A percentile compares a stretch with the other conserved stretches of the same genome.
Conservation (phyloP, 2,329 filamentous ascomycete species). For the Monosporascus sp. region DNA sequence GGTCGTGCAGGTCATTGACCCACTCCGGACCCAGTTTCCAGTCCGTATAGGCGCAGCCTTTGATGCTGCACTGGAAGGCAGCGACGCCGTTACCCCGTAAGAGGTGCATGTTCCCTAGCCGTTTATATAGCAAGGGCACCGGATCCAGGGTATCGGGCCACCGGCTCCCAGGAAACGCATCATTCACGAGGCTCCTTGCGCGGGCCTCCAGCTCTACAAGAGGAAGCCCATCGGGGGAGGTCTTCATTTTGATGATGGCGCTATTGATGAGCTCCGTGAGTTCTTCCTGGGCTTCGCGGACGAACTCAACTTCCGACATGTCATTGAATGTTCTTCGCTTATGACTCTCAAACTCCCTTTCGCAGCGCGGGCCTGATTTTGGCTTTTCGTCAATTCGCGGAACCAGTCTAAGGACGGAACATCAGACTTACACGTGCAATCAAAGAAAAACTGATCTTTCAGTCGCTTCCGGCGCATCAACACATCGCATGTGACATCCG, state of each 20-base stretch:
- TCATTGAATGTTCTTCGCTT: slow-evolving; percentile 2
- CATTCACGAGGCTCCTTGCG: slow-evolving; percentile 5
- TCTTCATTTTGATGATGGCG: neutral
- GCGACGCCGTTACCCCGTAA: slow-evolving; percentile 11
- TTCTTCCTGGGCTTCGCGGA: slow-evolving; percentile 10
- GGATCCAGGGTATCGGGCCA: slow-evolving; percentile 27
- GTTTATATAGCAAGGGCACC: slow-evolving; percentile 17
- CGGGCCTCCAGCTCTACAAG: slow-evolving; percentile 9
- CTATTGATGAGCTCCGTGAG: slow-evolving; percentile 1
- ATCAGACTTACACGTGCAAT: slow-evolving; percentile 21
- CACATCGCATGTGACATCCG: slow-evolving; percentile 20
- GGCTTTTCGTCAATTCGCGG: neutral
- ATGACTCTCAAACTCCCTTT: slow-evolving; percentile 17
- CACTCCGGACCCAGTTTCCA: slow-evolving; percentile 16
- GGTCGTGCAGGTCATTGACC: slow-evolving; percentile 19
- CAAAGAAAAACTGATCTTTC: slow-evolving; percentile 19
- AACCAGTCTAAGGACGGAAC: neutral
- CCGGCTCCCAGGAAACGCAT: slow-evolving; percentile 9
- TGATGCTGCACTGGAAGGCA: slow-evolving; percentile 21
- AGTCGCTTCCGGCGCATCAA: slow-evolving; percentile 16
- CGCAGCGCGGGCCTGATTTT: slow-evolving; percentile 19
- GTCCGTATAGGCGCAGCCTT: slow-evolving; percentile 17
- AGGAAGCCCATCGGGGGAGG: neutral
- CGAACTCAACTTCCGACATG: slow-evolving; percentile 5
- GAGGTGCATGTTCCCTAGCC: slow-evolving; percentile 18